These are phyloP conservation scores for Sporisorium sorghi DNA, from an alignment of 1,284 basidiomycete species.

Conservation along the genomic window DNA sequence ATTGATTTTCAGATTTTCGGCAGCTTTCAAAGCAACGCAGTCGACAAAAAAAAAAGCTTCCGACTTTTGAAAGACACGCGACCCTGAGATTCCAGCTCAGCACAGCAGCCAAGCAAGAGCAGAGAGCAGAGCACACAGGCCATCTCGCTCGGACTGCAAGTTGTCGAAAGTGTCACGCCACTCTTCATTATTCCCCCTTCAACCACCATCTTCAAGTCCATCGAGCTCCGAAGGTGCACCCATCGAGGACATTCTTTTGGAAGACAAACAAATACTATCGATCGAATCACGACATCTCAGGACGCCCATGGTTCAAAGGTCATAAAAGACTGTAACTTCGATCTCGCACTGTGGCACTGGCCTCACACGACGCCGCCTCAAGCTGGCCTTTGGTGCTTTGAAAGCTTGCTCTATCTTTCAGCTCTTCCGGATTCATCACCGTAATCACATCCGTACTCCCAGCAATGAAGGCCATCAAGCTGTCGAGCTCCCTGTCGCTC, in stretches of 20 bases:
- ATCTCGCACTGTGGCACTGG: neutral
- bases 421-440: too few relatives aligned
- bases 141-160: neutral
- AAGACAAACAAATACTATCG: too few relatives aligned
- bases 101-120: too few relatives aligned
- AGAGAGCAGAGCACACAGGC: slow-evolving; percentile 9
- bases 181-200: neutral
- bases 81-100: slow-evolving; percentile 6
- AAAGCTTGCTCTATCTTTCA: neutral
- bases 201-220: neutral
- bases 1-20: neutral
- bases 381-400: neutral
- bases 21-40: neutral
- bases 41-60: too few relatives aligned
- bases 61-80: neutral
- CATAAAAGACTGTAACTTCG: neutral
- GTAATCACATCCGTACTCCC: neutral
- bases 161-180: neutral
- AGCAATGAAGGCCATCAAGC: slow-evolving; percentile 29
- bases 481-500: slow-evolving; percentile 30
- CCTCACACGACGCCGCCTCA: neutral
- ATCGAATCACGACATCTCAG: neutral
- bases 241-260: neutral
- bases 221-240: too few relatives aligned
- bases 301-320: slow-evolving; percentile 4